Evolutionary conservation across 176 grass and related monocot genomes (phyloP).

Genomic region (Leersia perrieri): DNA sequence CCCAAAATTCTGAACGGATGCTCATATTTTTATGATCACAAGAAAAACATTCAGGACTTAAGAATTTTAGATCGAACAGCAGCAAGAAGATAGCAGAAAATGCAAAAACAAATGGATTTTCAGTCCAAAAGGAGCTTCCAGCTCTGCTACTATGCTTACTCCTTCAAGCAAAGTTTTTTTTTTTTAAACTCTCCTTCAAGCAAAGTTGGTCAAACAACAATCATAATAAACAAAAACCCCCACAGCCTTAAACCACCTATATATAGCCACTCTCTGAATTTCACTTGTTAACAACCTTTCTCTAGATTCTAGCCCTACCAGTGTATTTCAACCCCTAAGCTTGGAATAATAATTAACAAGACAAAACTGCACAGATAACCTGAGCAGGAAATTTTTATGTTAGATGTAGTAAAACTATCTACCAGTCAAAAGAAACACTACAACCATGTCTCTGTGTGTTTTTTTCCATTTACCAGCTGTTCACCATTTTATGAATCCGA

Average conservation of each 20-base stretch:
- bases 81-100: neutral
- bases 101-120: neutral
- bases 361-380: neutral
- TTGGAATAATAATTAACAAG: neutral
- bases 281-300: neutral
- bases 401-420: neutral
- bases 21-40: neutral
- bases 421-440: neutral
- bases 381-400: neutral
- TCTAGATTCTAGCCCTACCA: neutral
- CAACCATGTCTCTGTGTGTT: too few relatives aligned
- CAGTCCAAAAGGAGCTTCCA: neutral
- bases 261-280: neutral
- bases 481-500: neutral
- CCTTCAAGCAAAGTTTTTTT: neutral
- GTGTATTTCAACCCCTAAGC: neutral
- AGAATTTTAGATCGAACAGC: conserved; percentile 45
- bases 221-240: neutral
- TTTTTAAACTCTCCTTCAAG: neutral
- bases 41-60: conserved; percentile 24
- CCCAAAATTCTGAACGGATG: too few relatives aligned
- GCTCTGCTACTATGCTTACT: conserved; percentile 12
- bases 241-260: neutral
- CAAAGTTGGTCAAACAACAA: neutral
- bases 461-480: neutral